Conservation (phyloP, 2,329 filamentous ascomycete genomes). For the Phialemoniopsis sp. region DNA sequence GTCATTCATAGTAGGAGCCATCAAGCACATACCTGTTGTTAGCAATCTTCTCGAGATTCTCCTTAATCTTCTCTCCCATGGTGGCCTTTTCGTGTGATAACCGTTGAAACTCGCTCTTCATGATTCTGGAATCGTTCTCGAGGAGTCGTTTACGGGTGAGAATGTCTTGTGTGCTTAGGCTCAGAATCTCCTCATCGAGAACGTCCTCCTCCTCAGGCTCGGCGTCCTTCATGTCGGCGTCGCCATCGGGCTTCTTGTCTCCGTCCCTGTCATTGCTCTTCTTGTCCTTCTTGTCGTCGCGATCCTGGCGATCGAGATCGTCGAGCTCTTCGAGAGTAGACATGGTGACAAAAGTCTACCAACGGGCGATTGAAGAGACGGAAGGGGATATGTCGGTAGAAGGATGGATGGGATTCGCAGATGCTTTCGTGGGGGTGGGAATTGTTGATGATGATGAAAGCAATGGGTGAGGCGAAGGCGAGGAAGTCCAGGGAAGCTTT, state of each 20-base stretch:
- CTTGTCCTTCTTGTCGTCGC: conserved; percentile 58
- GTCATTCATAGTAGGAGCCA: neutral
- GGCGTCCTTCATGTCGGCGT: conserved; percentile 89
- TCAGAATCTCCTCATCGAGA: conserved; percentile 89
- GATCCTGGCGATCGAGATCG: conserved; percentile 76
- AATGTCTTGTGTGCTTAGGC: conserved; percentile 91
- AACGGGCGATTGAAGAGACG: neutral
- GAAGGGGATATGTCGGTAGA: neutral
- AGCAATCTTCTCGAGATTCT: conserved; percentile 97
- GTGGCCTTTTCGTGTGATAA: conserved; percentile 91
- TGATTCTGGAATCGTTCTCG: conserved; percentile 97
- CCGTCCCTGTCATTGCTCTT: conserved; percentile 16
- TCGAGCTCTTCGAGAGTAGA: conserved; percentile 91
- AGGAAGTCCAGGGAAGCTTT: neutral
- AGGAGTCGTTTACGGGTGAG: conserved; percentile 84
- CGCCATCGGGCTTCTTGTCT: conserved; percentile 48
- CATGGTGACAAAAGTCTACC: conserved; percentile 47
- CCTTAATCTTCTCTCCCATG: conserved; percentile 99
- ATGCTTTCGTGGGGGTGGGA: neutral
- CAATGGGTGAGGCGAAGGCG: neutral
- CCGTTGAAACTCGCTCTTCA: conserved; percentile 95
- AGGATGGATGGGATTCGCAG: neutral
- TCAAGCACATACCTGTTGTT: conserved; percentile 76
- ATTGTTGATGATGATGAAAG: neutral
- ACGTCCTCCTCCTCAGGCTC: conserved; percentile 72